These are phyloP conservation scores for Sarocladium strictum DNA, from an alignment of 2,329 filamentous ascomycete genomes.

Conservation along the genomic window DNA sequence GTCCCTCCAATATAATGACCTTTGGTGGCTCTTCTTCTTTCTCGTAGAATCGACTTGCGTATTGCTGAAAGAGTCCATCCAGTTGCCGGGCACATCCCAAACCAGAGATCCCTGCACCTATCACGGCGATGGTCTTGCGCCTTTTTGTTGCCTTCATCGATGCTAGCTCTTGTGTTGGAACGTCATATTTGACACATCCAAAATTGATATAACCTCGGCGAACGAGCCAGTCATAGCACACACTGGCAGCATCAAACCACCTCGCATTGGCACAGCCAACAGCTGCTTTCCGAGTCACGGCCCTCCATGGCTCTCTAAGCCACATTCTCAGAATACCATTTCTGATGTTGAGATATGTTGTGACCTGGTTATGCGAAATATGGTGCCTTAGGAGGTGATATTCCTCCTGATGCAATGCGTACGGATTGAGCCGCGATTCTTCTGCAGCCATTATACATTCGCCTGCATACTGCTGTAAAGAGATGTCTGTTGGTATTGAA, in stretches of 20 bases:
- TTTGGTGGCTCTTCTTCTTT: constrained; percentile 63
- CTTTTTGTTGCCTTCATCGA: constrained; percentile 32
- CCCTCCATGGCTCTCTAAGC: constrained; percentile 78
- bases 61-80: constrained; percentile 77
- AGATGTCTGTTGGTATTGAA: constrained; percentile 73
- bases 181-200: constrained; percentile 68
- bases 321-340: constrained; percentile 91
- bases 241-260: constrained; percentile 82
- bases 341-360: constrained; percentile 90
- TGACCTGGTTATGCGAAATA: constrained; percentile 83
- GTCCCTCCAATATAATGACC: constrained; percentile 79
- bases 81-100: constrained; percentile 88
- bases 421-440: constrained; percentile 83
- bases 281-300: constrained; percentile 78
- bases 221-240: constrained; percentile 89
- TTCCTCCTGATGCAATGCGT: constrained; percentile 78
- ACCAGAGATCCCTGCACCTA: constrained; percentile 92
- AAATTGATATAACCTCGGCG: constrained; percentile 95
- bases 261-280: constrained; percentile 82
- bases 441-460: constrained; percentile 89
- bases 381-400: constrained; percentile 74
- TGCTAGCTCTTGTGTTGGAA: constrained; percentile 34
- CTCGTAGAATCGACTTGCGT: constrained; percentile 60
- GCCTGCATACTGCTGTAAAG: constrained; percentile 73
- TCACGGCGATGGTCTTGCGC: constrained; percentile 72